Conservation (phyloP, 177 flowering plant species). For the Vitis hybrid region DNA sequence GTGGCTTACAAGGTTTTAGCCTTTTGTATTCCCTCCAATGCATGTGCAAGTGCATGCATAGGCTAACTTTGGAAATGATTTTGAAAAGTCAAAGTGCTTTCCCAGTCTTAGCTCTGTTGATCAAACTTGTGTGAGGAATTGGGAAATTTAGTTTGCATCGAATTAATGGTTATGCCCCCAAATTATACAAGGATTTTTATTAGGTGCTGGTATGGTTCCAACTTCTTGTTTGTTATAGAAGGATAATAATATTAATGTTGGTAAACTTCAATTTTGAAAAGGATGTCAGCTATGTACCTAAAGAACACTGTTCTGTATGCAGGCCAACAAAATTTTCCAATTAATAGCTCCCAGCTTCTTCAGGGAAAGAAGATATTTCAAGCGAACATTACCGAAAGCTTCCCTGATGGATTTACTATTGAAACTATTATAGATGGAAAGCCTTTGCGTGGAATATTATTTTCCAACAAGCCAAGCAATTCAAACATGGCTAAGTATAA, state of each 20-base stretch:
- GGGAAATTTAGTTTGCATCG: not conserved
- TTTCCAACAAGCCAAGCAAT: constrained; percentile 55
- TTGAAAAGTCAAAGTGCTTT: not conserved
- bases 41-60: not conserved
- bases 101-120: not conserved
- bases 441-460: constrained; percentile 81
- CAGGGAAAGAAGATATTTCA: constrained; percentile 68
- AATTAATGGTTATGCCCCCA: not conserved
- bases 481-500: constrained; percentile 20
- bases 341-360: constrained; percentile 33
- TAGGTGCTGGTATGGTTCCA: not conserved
- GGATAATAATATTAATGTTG: not conserved
- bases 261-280: not conserved
- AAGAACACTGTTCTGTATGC: constrained; percentile 22
- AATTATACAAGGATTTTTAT: not conserved
- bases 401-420: constrained; percentile 67
- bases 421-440: constrained; percentile 90
- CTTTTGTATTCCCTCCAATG: not conserved
- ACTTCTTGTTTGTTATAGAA: not conserved
- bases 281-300: constrained; percentile 10
- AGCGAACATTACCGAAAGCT: constrained; percentile 73
- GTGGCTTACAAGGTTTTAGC: too few relatives aligned
- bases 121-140: not conserved
- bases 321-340: constrained; percentile 43
- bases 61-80: not conserved